Evolutionary conservation across 2,329 filamentous ascomycete genomes (phyloP), one percentile per base, ranked within the genome.

Genomic region (Fusarium fracticaudum): DNA sequence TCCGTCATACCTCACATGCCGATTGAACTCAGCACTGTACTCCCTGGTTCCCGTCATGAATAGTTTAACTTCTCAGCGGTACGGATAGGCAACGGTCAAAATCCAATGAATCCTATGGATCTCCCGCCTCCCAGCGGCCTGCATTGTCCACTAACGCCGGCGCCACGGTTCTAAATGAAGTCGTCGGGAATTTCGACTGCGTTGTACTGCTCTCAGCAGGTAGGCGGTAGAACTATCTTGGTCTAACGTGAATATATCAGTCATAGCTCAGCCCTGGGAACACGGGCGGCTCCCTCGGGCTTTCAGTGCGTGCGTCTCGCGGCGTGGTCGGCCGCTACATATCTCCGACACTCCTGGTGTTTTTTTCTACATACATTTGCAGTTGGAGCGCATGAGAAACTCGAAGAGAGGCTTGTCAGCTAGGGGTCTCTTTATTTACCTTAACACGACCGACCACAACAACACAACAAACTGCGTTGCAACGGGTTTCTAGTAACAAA

Each of bases 261-360:
- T 38, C 45, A 53, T 65, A 65, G 51, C 35, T 69, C 71, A 74
- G 68, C 71, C 71, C 55, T 75, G 73, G 67, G 54, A 64, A 70
- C 51, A 75, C 59, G 61, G 67, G 71, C 61, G 64, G 58, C 45
- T 51, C 60, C 43, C 59, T 75, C 71, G 73, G 73, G 54, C 71
- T 26, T 66, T 43, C 43, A 20, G 61, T 71, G 50, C 69, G 37
- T 66, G 61, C 43, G 29, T 65, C 53, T 69, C 53, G 41, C 64
- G 68, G 64, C 58, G 45, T 62, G 54, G 62, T 71, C 71, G 71
- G 71, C 47, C 71, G 43, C 61, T 68, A 58, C 60, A 50, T 55
- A 72, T 60, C 57, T 47, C 72, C 68, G 71, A 74, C 54, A 60
- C 72, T 72, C 60, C 43, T 20, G 20, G 20, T 55, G 24, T 9